Evolutionary conservation across 2,329 filamentous ascomycete species (phyloP), one percentile per base, ranked within the genome.

Genomic region (Alternaria atra): DNA sequence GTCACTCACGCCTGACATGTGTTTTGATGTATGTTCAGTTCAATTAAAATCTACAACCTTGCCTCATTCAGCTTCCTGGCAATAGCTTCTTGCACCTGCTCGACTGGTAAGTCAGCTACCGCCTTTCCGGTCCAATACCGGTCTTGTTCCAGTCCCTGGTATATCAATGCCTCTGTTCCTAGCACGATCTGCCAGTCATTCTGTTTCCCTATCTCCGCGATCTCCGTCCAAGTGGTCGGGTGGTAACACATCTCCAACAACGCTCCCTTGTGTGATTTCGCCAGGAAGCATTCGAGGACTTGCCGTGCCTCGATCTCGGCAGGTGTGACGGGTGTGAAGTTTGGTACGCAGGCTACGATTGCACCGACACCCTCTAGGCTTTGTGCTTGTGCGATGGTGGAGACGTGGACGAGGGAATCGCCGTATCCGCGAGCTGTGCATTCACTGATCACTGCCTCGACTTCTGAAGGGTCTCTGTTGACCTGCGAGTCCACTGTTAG

Each of bases 221-320:
- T 85, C 66, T 85, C 83, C 0, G 91, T 94, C 66, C 68, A 75
- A 0, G 90, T 89, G 3, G 84, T 77, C 0, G 91, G 91, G 74
- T 93, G 91, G 75, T 94, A 94, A 82, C 91, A 93, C 91, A 94
- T 94, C 77, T 94, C 91, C 61, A 94, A 76, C 58, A 94, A 86
- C 6, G 87, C 87, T 6, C 90, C 91, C 77, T 90, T 90, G 62
- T 85, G 79, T 30, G 81, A 73, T 55, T 82, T 83, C 27, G 58
- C 50, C 34, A 86, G 61, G 52, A 86, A 84, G 3, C 80, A 76
- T 69, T 87, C 83, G 0, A 85, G 77, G 0, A 92, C 83, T 1
- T 78, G 75, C 1, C 91, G 81, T 4, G 90, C 87, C 42, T 82
- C 80, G 29, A 83, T 80, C 81, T 95, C 91, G 29, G 84, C 85